phyloP scores from a whole-genome alignment of 2,329 filamentous ascomycete genomes.

The Colletotrichum falcatum region DNA sequence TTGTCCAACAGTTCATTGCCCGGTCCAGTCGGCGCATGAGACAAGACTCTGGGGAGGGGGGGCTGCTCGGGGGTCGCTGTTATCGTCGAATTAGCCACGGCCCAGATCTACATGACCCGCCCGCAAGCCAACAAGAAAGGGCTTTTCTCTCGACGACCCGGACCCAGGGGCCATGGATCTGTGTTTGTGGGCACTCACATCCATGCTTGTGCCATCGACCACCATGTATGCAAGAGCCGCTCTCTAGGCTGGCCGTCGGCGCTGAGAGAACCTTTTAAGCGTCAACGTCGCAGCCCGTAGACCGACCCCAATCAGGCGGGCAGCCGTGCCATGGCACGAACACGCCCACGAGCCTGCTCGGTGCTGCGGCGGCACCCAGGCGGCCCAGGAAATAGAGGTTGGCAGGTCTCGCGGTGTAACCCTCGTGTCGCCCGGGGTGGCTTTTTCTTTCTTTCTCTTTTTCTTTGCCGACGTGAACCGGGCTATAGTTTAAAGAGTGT shows the following conservation, averaged over 20 bases:
- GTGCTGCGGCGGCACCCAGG: neutral
- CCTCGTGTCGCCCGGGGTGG: neutral
- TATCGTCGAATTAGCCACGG: conserved; percentile 19
- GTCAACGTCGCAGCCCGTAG: conserved; percentile 34
- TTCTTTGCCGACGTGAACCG: neutral
- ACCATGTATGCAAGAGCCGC: neutral
- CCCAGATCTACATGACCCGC: conserved; percentile 23
- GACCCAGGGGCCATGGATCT: neutral
- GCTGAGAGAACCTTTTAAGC: conserved; percentile 2
- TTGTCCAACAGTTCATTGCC: neutral
- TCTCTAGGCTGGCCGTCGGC: conserved; percentile 1
- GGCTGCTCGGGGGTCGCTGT: neutral
- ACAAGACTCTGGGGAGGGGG: neutral
- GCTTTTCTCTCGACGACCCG: neutral
- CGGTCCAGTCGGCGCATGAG: neutral
- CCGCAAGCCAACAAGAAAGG: conserved; percentile 11
- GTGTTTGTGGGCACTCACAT: no score
- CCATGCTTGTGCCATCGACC: no score
- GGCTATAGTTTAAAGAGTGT: neutral
- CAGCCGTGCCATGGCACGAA: neutral
- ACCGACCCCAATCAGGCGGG: conserved; percentile 5
- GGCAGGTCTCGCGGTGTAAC: conserved; percentile 10
- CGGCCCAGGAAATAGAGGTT: conserved; percentile 11
- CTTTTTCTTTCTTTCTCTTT: neutral
- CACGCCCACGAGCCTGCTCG: neutral